Conservation (phyloP, 106 monocot genomes). For the Dioscorea dumetorum region DNA sequence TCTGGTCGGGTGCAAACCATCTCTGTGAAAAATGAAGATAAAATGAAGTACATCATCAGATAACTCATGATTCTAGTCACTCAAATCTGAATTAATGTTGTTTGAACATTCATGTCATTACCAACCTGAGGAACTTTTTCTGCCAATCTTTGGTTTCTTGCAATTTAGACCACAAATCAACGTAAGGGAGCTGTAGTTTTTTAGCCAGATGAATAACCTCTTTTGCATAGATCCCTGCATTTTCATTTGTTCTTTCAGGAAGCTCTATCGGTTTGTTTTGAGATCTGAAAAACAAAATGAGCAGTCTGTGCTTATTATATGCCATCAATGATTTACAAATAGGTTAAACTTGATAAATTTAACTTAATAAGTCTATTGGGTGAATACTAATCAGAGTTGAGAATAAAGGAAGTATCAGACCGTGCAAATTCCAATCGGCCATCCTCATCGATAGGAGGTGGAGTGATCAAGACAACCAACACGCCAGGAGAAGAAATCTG, state of each 20-base stretch:
- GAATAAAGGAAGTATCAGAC: constrained; percentile 21
- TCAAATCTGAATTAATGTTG: too few relatives aligned
- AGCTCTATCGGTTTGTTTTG: constrained; percentile 49
- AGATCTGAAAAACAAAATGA: too few relatives aligned
- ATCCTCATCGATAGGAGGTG: constrained; percentile 90
- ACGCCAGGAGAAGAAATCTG: constrained; percentile 60
- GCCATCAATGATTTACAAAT: too few relatives aligned
- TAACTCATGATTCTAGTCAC: too few relatives aligned
- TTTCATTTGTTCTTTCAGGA: constrained; percentile 90
- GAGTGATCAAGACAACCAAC: constrained; percentile 75
- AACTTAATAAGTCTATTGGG: too few relatives aligned
- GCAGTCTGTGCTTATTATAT: too few relatives aligned
- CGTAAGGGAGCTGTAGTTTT: constrained; percentile 54
- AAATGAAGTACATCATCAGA: too few relatives aligned
- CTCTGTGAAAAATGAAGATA: constrained; percentile 23
- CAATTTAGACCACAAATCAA: constrained; percentile 78
- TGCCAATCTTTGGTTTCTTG: constrained; percentile 78
- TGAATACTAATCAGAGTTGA: too few relatives aligned
- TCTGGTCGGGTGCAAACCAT: constrained; percentile 77
- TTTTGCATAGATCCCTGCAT: constrained; percentile 67
- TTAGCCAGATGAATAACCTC: constrained; percentile 59
- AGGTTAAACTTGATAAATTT: too few relatives aligned
- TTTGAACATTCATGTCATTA: too few relatives aligned
- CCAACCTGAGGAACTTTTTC: constrained; percentile 74
- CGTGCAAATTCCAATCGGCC: constrained; percentile 72